Base-by-base conservation (phyloP, 306 rosid species). In the Rubus idaeus region DNA sequence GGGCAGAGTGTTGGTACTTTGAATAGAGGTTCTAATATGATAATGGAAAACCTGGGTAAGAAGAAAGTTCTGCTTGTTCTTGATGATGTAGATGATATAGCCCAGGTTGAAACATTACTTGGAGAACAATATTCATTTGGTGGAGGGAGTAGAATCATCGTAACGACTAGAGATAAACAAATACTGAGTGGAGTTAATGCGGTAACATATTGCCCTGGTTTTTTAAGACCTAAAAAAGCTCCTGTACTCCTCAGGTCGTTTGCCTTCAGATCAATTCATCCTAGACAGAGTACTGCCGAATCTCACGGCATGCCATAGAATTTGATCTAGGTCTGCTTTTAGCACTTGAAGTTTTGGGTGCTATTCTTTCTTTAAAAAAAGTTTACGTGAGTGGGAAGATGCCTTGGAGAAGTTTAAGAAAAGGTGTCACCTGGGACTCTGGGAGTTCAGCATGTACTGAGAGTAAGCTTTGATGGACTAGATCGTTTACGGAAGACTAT, bases 301-400 rank as follows among this genome's bases (percentile, higher is more conserved):
- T 41, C 3, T 77, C 68, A 6, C 41, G 52, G 2, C 16, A 10
- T 4, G 45, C 53, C 7, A 57, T 57, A 6, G 56, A 77, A 21
- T 14, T 51, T 14, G 68, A 46, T 5, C 64, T 51, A 21, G 80
- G 80, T 0, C 75, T 66, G 30, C 80, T 68, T 55, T 71, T 77
- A 35, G 80, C 75, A 5, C 44, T 77, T 18, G 56, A 77, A 67
- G 49, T 77, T 3, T 68, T 77, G n/a, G 80, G 80, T 2, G 8
- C 44, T 0, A 0, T 30, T 30, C 72, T 77, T 17, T 6, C 20
- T n/a, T n/a, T 23, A 41, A 44, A 13, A 68, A 47, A 68, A 20
- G 37, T 23, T 20, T 37, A 42, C 20, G 8, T 42, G 68, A 51
- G 10, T 77, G 80, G 80, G 16, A 40, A 11, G 42, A 26, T 11